phyloP scores from a whole-genome alignment of 2,329 filamentous ascomycete species.

The Tolypocladium album region DNA sequence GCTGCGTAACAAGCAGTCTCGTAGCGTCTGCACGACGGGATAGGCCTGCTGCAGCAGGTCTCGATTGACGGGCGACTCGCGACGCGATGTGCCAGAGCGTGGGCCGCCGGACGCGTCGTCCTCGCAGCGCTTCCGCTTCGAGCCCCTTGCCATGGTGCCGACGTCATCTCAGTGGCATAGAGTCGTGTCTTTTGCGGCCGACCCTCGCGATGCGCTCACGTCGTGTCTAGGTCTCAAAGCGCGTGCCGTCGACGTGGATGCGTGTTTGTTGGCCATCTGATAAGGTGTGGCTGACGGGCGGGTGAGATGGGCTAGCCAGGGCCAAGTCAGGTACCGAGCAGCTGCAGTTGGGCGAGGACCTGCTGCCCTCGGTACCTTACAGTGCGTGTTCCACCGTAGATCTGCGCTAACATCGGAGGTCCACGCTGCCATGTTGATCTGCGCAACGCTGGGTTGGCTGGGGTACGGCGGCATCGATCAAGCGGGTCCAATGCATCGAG shows the following conservation, averaged over 20 bases:
- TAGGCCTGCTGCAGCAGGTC: constrained; percentile 62
- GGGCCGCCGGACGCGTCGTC: constrained; percentile 11
- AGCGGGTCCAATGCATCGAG: background rate
- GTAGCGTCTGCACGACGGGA: constrained; percentile 51
- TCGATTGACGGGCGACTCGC: constrained; percentile 31
- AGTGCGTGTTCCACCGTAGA: background rate
- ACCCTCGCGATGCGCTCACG: background rate
- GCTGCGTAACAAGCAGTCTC: constrained; percentile 56
- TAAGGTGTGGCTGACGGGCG: background rate
- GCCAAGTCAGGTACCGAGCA: background rate
- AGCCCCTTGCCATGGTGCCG: constrained; percentile 12
- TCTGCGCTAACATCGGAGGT: background rate
- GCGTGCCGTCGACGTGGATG: background rate
- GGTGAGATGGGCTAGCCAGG: background rate
- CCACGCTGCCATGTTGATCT: background rate
- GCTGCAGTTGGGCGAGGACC: background rate
- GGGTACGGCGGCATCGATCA: background rate
- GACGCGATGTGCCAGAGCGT: background rate
- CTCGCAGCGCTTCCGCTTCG: constrained; percentile 15
- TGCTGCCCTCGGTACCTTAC: background rate
- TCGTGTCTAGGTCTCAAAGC: background rate
- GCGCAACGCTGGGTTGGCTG: background rate
- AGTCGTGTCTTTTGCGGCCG: background rate
- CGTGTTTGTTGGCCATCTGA: background rate
- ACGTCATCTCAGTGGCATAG: background rate